Percentiles rank a stretch among this genome's conserved stretches.
Evolutionary conservation across 2,329 filamentous ascomycete species (phyloP).

Genomic region (Scedosporium dehoogii): DNA sequence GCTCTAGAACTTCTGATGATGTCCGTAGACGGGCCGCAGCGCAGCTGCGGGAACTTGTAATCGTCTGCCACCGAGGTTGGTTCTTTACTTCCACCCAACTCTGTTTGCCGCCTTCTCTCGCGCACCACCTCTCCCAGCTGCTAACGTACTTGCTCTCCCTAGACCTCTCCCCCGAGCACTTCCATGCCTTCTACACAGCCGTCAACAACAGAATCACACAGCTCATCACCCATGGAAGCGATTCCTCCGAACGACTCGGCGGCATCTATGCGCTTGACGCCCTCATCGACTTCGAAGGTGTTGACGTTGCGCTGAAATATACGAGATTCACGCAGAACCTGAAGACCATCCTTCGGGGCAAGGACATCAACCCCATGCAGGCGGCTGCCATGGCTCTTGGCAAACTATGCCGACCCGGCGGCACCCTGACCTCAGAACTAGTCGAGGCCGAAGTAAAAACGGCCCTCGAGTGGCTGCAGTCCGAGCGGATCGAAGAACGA

Average conservation of each 20-base stretch:
- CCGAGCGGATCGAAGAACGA: conserved; percentile 85
- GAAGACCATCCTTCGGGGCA: conserved; percentile 77
- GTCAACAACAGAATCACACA: conserved; percentile 48
- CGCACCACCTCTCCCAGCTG: background rate
- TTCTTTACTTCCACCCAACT: background rate
- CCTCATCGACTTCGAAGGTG: conserved; percentile 91
- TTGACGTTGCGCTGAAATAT: conserved; percentile 87
- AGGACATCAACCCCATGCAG: conserved; percentile 84
- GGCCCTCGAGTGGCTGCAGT: conserved; percentile 92
- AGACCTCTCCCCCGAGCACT: conserved; percentile 76
- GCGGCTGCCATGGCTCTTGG: conserved; percentile 82
- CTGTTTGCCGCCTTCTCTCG: background rate
- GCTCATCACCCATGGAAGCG: conserved; percentile 74
- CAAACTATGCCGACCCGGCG: conserved; percentile 82
- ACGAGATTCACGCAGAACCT: conserved; percentile 89
- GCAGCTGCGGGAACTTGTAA: conserved; percentile 45
- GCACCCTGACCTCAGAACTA: conserved; percentile 86
- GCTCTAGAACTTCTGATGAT: conserved; percentile 28
- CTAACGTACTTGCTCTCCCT: conserved; percentile 1
- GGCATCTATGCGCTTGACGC: conserved; percentile 87
- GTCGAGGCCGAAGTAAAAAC: conserved; percentile 97
- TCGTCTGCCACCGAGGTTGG: conserved; percentile 44
- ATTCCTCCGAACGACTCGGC: conserved; percentile 79
- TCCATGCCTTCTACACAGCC: conserved; percentile 47
- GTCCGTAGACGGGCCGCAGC: conserved; percentile 40